Evolutionary conservation across 805 yeast species (phyloP).

Genomic region (Cephaloascus albidus): DNA sequence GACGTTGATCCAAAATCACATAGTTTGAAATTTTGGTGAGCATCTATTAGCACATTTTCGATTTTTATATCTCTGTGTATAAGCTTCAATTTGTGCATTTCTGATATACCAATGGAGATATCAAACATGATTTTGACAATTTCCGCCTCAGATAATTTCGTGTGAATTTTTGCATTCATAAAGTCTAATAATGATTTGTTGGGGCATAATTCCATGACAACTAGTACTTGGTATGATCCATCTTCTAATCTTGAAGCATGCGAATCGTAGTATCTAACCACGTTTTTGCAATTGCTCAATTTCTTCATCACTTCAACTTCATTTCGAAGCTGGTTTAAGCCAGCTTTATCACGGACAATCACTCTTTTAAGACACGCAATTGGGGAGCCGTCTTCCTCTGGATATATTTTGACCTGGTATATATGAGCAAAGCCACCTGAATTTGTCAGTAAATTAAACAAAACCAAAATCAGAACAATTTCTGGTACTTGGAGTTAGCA

Average conservation of each 20-base stretch:
- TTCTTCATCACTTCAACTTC: slow-evolving; percentile 78
- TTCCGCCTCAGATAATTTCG: slow-evolving; percentile 60
- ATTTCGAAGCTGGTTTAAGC: slow-evolving; percentile 53
- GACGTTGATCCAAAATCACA: slow-evolving; percentile 84
- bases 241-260: slow-evolving; percentile 55
- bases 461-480: no score
- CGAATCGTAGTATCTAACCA: slow-evolving; percentile 67
- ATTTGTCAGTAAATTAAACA: not conserved
- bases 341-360: slow-evolving; percentile 60
- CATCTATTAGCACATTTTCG: slow-evolving; percentile 66
- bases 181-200: slow-evolving; percentile 70
- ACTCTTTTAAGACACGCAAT: slow-evolving; percentile 68
- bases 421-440: slow-evolving; percentile 75
- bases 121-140: slow-evolving; percentile 61
- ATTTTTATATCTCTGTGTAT: slow-evolving; percentile 77
- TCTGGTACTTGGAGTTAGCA: no score
- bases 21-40: slow-evolving; percentile 49
- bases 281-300: slow-evolving; percentile 42
- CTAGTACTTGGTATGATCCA: slow-evolving; percentile 60
- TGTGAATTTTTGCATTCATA: slow-evolving; percentile 63
- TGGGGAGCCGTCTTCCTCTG: slow-evolving; percentile 32
- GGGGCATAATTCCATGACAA: slow-evolving; percentile 74
- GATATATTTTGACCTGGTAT: slow-evolving; percentile 51
- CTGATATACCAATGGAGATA: slow-evolving; percentile 63
- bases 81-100: slow-evolving; percentile 50